Percentiles rank a stretch among this genome's conserved stretches.
Conservation (phyloP, 768 basidiomycete genomes). For the Albatrellus ellisii region DNA sequence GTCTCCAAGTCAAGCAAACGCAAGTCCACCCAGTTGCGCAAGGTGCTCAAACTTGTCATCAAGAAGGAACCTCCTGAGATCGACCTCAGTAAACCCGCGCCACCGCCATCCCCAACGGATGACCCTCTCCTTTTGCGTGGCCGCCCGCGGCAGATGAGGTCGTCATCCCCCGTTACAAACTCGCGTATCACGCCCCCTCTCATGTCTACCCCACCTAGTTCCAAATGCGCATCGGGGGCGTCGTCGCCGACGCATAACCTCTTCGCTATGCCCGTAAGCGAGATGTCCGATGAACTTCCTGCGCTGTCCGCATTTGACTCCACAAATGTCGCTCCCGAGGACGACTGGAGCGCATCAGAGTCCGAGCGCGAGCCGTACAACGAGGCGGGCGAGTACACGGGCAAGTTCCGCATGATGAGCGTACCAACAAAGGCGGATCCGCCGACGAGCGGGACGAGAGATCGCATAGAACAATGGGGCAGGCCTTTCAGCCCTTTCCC, state of each 20-base stretch:
- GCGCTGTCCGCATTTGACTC: conserved; percentile 15
- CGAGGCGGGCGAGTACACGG: conserved; percentile 55
- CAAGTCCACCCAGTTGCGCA: conserved; percentile 14
- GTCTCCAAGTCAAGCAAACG: conserved; percentile 28
- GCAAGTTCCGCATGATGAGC: conserved; percentile 38
- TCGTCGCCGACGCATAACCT: background rate
- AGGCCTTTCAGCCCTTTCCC: conserved; percentile 61
- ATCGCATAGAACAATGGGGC: conserved; percentile 47
- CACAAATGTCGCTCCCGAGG: background rate
- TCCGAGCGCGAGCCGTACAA: conserved; percentile 18
- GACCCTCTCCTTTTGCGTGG: conserved; percentile 58
- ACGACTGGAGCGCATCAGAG: conserved; percentile 12
- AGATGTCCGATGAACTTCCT: conserved; percentile 11
- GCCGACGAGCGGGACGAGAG: conserved; percentile 39
- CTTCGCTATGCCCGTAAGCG: conserved; percentile 7
- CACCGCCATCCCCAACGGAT: conserved; percentile 64
- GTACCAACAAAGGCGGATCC: conserved; percentile 57
- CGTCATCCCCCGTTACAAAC: conserved; percentile 17
- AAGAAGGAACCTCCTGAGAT: conserved; percentile 61
- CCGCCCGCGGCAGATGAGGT: conserved; percentile 18
- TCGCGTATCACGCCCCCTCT: conserved; percentile 26
- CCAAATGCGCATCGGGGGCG: conserved; percentile 1
- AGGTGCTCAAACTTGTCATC: conserved; percentile 17
- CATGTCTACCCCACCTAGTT: conserved; percentile 19
- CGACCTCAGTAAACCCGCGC: conserved; percentile 41